Evolutionary conservation across 2,329 filamentous ascomycete species (phyloP).

Genomic region (Claviceps pusilla): DNA sequence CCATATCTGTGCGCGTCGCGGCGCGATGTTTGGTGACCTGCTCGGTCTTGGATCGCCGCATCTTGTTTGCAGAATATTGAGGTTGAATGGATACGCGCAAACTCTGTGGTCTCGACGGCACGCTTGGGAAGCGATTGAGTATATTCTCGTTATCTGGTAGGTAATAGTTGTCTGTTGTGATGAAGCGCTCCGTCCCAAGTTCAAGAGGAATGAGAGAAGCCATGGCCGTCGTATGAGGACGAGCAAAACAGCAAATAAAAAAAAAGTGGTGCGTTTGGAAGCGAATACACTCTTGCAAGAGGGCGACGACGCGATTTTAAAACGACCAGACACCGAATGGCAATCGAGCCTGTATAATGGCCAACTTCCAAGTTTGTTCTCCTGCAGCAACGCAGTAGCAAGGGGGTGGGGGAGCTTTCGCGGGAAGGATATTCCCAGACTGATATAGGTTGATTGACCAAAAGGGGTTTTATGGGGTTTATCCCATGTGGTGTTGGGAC

Average conservation of each 20-base stretch:
- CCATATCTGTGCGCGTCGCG: constrained; percentile 26
- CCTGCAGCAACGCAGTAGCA: background rate
- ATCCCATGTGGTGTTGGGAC: background rate
- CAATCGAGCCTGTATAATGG: background rate
- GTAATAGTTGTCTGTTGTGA: constrained; percentile 1
- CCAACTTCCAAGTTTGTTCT: background rate
- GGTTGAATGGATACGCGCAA: background rate
- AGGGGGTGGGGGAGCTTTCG: too few species aligned
- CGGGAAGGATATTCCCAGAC: background rate
- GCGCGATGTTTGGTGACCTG: background rate
- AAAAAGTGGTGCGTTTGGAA: background rate
- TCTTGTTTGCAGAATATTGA: background rate
- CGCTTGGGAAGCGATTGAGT: constrained; percentile 1
- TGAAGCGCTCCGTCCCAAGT: constrained; percentile 9
- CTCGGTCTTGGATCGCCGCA: background rate
- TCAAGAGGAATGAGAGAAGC: constrained; percentile 18
- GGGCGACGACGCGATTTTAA: background rate
- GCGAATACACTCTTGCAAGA: background rate
- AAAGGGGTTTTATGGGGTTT: background rate
- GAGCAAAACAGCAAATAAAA: too few species aligned
- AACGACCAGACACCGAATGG: background rate
- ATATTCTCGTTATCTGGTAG: background rate
- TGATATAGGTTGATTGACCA: background rate
- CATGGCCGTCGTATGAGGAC: constrained; percentile 9
- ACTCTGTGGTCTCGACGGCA: background rate